Base-by-base conservation (phyloP, 2,329 filamentous ascomycete genomes). In the Magnaporthales sp. region DNA sequence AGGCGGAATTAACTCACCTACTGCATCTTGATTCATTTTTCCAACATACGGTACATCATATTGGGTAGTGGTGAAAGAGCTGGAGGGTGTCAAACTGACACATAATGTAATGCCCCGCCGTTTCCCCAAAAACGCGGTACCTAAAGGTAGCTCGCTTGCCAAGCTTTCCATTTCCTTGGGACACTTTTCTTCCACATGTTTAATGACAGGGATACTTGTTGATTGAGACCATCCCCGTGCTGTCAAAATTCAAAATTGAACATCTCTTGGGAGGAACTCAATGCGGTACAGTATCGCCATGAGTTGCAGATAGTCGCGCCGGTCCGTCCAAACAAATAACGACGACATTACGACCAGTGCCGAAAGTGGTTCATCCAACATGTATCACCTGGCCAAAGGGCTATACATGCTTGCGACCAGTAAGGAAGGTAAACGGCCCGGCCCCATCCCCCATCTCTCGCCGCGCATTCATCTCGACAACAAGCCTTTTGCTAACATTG, bases 311-410 rank as follows among this genome's bases (percentile, higher is more conserved):
- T 29, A 31, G 56, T 58, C 19, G 24, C 64, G 22, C 19, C 22
- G 46, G 51, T 60, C 22, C n/a, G 9, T 29, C 63, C n/a, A 38
- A 29, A 38, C 19, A 56, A 29, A n/a, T 9, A 13, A 54, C 29
- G 26, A 32, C 46, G 32, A 32, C 63, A 64, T 22, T 7, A 5
- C 19, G 26, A 30, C 46, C 26, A 10, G 22, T 26, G 56, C 56
- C 22, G 56, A 60, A 27, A 19, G 56, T 27, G 56, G 56, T 60
- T 24, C 5, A 22, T n/a, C 26, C 61, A 74, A 69, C 29, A 97
- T 97, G 94, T 98, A 97, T 81, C 94, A 98, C 81, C 88, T 99
- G 73, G 89, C 92, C 74, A 97, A 97, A 78, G 93, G 92, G 68
- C 84, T 99, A 67, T 99, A 98, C 80, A 87, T 95, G 73, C 92